Evolutionary conservation across 768 basidiomycete genomes (phyloP).

Genomic region (Mycena galopus): DNA sequence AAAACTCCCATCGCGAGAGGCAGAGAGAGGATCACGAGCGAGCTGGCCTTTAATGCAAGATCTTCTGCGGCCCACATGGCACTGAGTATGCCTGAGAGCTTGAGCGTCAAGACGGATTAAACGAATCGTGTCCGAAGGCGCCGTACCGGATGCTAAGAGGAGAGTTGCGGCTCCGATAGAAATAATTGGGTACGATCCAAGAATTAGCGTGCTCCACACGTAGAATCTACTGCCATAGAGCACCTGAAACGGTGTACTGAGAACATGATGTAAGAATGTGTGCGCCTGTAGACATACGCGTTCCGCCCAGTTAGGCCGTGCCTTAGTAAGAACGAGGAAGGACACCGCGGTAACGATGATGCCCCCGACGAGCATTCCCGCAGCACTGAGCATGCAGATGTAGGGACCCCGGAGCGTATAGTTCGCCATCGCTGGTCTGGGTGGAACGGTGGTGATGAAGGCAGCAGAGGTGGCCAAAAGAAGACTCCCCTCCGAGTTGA

Average conservation of each 20-base stretch:
- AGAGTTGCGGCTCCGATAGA: conserved; percentile 15
- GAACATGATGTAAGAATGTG: background rate
- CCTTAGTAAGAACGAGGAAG: background rate
- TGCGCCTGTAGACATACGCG: background rate
- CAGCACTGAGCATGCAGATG: conserved; percentile 14
- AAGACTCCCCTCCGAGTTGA: conserved; percentile 8
- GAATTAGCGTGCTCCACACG: conserved; percentile 15
- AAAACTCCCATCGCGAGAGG: background rate
- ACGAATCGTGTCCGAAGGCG: background rate
- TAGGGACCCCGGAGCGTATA: conserved; percentile 22
- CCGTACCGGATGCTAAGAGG: conserved; percentile 5
- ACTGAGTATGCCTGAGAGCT: background rate
- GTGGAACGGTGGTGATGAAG: conserved; percentile 22
- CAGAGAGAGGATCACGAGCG: background rate
- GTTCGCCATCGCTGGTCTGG: background rate
- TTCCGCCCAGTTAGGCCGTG: conserved; percentile 4
- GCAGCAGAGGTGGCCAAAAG: conserved; percentile 11
- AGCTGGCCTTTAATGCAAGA: background rate
- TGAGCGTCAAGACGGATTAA: background rate
- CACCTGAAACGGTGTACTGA: background rate
- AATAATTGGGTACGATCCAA: conserved; percentile 11
- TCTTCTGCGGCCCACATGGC: background rate
- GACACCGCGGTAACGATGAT: conserved; percentile 13
- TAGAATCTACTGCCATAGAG: conserved; percentile 6
- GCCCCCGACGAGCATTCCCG: conserved; percentile 13